Evolutionary conservation across 73 alveolate genomes (phyloP).

Genomic region (Breviolum minutum): DNA sequence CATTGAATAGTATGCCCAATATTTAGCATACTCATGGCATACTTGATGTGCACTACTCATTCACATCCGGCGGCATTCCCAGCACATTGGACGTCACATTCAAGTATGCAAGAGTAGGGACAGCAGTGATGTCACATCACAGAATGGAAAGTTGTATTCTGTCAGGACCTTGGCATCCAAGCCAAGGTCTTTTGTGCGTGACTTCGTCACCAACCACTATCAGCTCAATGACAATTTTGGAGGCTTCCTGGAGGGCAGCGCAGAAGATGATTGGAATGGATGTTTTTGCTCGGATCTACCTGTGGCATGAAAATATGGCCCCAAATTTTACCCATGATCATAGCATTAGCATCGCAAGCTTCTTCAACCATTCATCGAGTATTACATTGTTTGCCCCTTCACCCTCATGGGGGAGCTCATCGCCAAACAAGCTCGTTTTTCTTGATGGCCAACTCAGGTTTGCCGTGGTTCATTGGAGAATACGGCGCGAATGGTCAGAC

Average conservation of each 20-base stretch:
- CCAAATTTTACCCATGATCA: background rate
- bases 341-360: background rate
- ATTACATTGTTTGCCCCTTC: too few relatives aligned
- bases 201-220: constrained; percentile 82
- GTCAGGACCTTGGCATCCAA: too few relatives aligned
- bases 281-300: too few relatives aligned
- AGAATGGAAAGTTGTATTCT: background rate
- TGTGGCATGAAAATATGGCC: background rate
- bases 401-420: background rate
- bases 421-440: background rate
- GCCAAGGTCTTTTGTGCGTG: constrained; percentile 51
- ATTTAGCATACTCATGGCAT: background rate
- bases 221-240: constrained; percentile 37
- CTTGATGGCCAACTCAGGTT: background rate
- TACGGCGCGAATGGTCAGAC: constrained; percentile 77
- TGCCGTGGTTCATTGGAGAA: constrained; percentile 87
- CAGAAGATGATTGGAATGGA: too few relatives aligned
- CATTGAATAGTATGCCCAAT: background rate
- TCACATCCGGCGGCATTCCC: too few relatives aligned
- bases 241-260: background rate
- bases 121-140: too few relatives aligned
- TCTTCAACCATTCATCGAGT: too few relatives aligned
- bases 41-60: background rate
- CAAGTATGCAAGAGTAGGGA: background rate
- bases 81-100: too few relatives aligned